Evolutionary conservation across 2,329 filamentous ascomycete genomes (phyloP).

Genomic region (Ophiostoma sp.): DNA sequence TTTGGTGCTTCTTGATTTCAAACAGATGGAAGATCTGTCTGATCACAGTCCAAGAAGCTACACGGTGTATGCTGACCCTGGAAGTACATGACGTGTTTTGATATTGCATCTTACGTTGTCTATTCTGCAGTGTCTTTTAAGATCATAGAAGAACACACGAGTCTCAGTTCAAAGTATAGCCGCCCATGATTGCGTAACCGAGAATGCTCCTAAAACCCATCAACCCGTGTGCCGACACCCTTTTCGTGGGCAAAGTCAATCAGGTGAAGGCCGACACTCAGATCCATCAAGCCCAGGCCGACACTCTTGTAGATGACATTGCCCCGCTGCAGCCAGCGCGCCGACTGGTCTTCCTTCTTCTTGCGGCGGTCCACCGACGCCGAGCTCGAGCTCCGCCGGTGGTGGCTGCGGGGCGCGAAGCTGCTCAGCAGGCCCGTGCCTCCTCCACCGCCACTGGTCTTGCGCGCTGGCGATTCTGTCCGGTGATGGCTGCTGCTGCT

Average conservation of each 20-base stretch:
- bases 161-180: too few relatives aligned
- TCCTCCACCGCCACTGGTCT: slow-evolving; percentile 7
- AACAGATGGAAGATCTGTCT: too few relatives aligned
- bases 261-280: slow-evolving; percentile 56
- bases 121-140: too few relatives aligned
- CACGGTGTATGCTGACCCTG: too few relatives aligned
- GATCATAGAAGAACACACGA: too few relatives aligned
- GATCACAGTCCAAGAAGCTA: too few relatives aligned
- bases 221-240: slow-evolving; percentile 49
- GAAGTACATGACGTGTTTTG: too few relatives aligned
- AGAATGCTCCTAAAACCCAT: slow-evolving; percentile 42
- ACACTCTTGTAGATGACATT: slow-evolving; percentile 67
- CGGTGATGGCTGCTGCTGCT: neutral
- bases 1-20: too few relatives aligned
- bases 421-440: slow-evolving; percentile 11
- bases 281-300: slow-evolving; percentile 60
- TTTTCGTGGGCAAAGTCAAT: slow-evolving; percentile 51
- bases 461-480: slow-evolving; percentile 6
- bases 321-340: slow-evolving; percentile 53
- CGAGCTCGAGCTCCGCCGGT: slow-evolving; percentile 33
- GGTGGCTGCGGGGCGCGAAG: slow-evolving; percentile 25
- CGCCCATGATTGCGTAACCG: neutral
- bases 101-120: too few relatives aligned
- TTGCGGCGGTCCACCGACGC: slow-evolving; percentile 27
- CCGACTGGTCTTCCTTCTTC: slow-evolving; percentile 44